Percentiles rank a stretch among this genome's conserved stretches.
phyloP scores from a whole-genome alignment of 176 grass and related monocot species.

The Raddia distichophylla region DNA sequence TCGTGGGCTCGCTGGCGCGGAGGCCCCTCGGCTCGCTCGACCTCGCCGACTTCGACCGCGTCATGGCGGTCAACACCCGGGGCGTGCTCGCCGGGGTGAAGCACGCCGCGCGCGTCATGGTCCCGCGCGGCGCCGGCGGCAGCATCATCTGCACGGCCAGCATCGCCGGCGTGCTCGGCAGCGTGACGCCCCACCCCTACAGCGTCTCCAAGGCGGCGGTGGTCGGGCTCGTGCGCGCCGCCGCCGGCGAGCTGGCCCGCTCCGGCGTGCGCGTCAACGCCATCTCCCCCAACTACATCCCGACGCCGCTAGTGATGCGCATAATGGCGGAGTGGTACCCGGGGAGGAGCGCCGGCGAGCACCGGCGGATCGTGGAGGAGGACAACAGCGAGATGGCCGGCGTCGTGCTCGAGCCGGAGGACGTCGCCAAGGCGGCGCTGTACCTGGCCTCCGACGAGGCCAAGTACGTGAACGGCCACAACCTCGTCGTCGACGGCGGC shows the following conservation, averaged over 20 bases:
- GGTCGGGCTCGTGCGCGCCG: neutral
- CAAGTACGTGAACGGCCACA: neutral
- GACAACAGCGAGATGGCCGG: too few species aligned
- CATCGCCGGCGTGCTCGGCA: constrained; percentile 26
- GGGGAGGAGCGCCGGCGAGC: too few species aligned
- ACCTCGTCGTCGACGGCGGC: constrained; percentile 4
- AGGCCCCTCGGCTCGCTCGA: constrained; percentile 35
- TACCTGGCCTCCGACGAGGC: constrained; percentile 4
- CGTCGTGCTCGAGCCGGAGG: neutral
- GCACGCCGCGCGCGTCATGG: constrained; percentile 75
- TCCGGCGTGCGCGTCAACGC: too few species aligned
- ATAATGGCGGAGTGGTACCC: too few species aligned
- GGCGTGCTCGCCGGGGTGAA: constrained; percentile 61
- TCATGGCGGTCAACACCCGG: constrained; percentile 58
- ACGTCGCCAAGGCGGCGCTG: neutral
- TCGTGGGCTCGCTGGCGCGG: neutral
- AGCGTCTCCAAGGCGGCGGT: neutral
- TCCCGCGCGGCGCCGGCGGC: constrained; percentile 23
- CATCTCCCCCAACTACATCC: neutral
- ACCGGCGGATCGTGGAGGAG: too few species aligned
- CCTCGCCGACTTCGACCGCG: constrained; percentile 71
- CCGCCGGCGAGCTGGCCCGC: neutral
- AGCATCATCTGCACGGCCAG: constrained; percentile 74
- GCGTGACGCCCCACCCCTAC: neutral
- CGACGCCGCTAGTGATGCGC: too few species aligned